These are phyloP conservation scores for Rehmannia glutinosa DNA, from an alignment of 257 asterid genomes.

Conservation along the genomic window DNA sequence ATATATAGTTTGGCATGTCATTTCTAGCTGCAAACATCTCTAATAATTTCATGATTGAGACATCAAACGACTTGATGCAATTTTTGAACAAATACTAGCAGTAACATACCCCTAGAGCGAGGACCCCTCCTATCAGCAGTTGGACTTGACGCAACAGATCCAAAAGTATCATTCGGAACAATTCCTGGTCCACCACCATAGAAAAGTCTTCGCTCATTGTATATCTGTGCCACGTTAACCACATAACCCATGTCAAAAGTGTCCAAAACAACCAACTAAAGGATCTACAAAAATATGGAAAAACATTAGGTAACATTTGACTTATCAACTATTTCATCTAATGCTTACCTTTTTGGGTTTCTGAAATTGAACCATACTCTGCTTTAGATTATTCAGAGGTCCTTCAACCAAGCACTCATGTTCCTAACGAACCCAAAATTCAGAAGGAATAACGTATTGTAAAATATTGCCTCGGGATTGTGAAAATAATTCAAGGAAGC, in stretches of 20 bases:
- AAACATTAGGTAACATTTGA: neutral
- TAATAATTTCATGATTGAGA: neutral
- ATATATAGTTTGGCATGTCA: neutral
- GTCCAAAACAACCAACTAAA: neutral
- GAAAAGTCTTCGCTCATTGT: constrained; percentile 83
- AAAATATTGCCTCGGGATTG: neutral
- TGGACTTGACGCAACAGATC: constrained; percentile 51
- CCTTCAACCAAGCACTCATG: constrained; percentile 99
- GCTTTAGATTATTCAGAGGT: constrained; percentile 92
- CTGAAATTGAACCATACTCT: constrained; percentile 99
- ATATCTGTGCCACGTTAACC: constrained; percentile 53
- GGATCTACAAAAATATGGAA: neutral
- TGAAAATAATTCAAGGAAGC: neutral
- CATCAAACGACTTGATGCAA: neutral
- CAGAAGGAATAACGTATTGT: constrained; percentile 7
- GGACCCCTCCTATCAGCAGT: constrained; percentile 75
- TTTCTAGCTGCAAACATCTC: neutral
- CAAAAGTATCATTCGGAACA: constrained; percentile 68
- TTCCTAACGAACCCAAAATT: constrained; percentile 46
- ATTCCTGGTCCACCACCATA: constrained; percentile 91
- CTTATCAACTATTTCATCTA: neutral
- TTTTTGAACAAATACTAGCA: neutral
- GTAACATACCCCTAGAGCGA: constrained; percentile 74
- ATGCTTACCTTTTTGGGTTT: constrained; percentile 84
- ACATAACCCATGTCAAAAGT: constrained; percentile 26